Evolutionary conservation across 768 basidiomycete species (phyloP).

Genomic region (Pulveroboletus sp.): DNA sequence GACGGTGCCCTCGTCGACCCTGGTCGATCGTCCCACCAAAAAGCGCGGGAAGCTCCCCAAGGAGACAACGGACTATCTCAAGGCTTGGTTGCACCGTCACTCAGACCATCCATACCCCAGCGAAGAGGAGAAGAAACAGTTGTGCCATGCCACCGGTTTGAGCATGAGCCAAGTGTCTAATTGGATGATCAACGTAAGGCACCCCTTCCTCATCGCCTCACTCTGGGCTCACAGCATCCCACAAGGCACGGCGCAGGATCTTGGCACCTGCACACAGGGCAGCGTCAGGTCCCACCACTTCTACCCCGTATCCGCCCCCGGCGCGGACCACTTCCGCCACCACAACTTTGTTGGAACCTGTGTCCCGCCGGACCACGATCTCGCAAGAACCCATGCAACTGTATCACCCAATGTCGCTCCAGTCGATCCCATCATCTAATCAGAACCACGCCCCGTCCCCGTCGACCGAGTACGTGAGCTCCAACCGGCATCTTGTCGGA

Average conservation of each 20-base stretch:
- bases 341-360: conserved; percentile 31
- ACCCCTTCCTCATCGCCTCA: conserved; percentile 18
- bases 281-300: conserved; percentile 72
- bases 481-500: conserved; percentile 46
- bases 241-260: conserved; percentile 75
- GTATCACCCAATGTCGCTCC: conserved; percentile 76
- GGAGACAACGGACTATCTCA: conserved; percentile 85
- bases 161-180: conserved; percentile 90
- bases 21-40: conserved; percentile 73
- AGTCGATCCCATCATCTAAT: conserved; percentile 39
- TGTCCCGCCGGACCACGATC: conserved; percentile 60
- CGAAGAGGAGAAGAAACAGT: conserved; percentile 87
- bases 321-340: conserved; percentile 30
- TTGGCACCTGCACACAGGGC: conserved; percentile 78
- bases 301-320: conserved; percentile 60
- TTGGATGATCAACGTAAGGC: conserved; percentile 85
- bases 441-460: conserved; percentile 33
- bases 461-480: conserved; percentile 38
- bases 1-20: conserved; percentile 48
- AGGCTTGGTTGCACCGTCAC: conserved; percentile 84
- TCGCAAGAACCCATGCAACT: conserved; percentile 68
- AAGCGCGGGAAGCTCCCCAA: conserved; percentile 87
- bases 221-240: conserved; percentile 12
- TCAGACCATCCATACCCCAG: conserved; percentile 87
- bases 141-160: conserved; percentile 80